These are phyloP conservation scores for Eutrema yunnanense DNA, from an alignment of 345 rosid genomes.

Conservation along the genomic window DNA sequence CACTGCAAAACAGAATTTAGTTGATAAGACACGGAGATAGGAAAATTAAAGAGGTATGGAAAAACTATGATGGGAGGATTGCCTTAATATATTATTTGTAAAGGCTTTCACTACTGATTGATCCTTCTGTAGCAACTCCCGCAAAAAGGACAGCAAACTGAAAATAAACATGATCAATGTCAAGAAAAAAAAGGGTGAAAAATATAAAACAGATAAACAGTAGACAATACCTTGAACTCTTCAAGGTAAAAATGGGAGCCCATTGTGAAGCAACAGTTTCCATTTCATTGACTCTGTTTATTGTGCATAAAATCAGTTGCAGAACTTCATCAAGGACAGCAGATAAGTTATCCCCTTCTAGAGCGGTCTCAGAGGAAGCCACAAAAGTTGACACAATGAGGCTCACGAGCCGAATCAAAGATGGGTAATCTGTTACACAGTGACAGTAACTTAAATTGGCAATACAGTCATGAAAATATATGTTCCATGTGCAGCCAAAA, in stretches of 20 bases:
- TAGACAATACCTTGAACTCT: constrained; percentile 50
- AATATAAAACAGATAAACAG: not conserved
- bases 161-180: constrained; percentile 25
- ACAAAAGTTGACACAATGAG: constrained; percentile 41
- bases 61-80: constrained; percentile 12
- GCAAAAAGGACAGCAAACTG: constrained; percentile 63
- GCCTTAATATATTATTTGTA: constrained; percentile 58
- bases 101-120: constrained; percentile 38
- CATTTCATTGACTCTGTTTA: constrained; percentile 43
- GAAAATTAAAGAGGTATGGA: constrained; percentile 2
- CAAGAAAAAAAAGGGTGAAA: constrained; percentile 13
- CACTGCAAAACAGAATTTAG: constrained; percentile 44
- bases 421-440: constrained; percentile 50
- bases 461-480: constrained; percentile 1
- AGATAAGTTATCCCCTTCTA: constrained; percentile 35
- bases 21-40: constrained; percentile 12
- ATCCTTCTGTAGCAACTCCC: constrained; percentile 55
- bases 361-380: constrained; percentile 26
- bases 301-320: constrained; percentile 54
- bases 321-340: constrained; percentile 56
- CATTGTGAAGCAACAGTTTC: constrained; percentile 46
- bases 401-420: constrained; percentile 42
- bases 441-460: not conserved
- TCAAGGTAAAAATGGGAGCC: constrained; percentile 62
- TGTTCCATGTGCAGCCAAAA: not conserved